Conservation (phyloP, 768 basidiomycete genomes). For the Boletus sp. region DNA sequence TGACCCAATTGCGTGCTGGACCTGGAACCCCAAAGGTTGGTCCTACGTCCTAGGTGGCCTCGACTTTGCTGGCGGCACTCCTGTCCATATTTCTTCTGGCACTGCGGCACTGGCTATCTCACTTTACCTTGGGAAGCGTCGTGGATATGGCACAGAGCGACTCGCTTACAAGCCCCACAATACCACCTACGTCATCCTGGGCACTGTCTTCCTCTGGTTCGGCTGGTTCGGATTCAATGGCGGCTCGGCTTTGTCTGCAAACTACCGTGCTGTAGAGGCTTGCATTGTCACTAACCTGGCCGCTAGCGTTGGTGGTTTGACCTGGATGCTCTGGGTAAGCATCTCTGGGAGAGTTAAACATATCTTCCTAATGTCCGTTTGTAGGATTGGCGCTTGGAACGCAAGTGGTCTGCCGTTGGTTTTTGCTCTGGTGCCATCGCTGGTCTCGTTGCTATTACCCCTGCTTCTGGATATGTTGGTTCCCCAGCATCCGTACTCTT, state of each 20-base stretch:
- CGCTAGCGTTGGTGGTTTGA: constrained; percentile 82
- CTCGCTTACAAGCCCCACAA: constrained; percentile 95
- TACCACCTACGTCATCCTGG: constrained; percentile 89
- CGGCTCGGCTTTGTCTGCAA: constrained; percentile 86
- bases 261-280: constrained; percentile 82
- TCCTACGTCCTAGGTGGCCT: constrained; percentile 77
- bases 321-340: constrained; percentile 87
- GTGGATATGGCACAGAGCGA: constrained; percentile 87
- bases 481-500: constrained; percentile 81
- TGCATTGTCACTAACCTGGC: constrained; percentile 94
- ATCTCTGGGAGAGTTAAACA: background rate
- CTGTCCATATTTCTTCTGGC: constrained; percentile 95
- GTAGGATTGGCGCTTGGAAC: constrained; percentile 87
- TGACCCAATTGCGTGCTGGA: constrained; percentile 95
- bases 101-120: constrained; percentile 89
- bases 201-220: constrained; percentile 92
- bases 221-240: constrained; percentile 98
- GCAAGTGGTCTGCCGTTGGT: constrained; percentile 90
- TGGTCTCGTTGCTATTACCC: constrained; percentile 88
- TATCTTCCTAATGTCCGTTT: background rate
- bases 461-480: constrained; percentile 81
- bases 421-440: constrained; percentile 95
- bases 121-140: constrained; percentile 85
- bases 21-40: constrained; percentile 85
- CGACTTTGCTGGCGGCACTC: constrained; percentile 94